phyloP scores from a whole-genome alignment of 139 green algal genomes.

The Chlamydomonas incerta region DNA sequence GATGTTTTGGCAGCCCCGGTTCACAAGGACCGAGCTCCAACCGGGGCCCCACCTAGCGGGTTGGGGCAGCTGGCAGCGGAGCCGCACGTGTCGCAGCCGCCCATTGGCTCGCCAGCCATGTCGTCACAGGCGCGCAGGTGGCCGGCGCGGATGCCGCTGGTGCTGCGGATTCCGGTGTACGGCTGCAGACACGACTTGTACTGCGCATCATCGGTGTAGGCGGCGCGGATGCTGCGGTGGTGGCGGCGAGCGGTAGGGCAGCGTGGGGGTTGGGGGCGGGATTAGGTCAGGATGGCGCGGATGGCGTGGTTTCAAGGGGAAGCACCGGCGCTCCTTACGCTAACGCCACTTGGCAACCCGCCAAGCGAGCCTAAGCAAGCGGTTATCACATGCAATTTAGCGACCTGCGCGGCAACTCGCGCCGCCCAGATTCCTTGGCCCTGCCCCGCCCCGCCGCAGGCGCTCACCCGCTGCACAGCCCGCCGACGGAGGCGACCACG shows the following conservation, averaged over 20 bases:
- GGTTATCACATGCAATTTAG: no score
- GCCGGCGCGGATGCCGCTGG: not conserved
- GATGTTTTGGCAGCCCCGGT: no score
- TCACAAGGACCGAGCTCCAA: no score
- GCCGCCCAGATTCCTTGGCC: no score
- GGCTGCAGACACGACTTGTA: slow-evolving; percentile 11
- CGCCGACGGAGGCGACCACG: not conserved
- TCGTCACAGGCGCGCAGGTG: not conserved
- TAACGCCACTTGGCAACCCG: no score
- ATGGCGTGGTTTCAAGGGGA: no score
- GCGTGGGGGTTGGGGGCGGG: not conserved
- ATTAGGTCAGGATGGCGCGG: no score
- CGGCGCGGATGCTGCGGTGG: not conserved
- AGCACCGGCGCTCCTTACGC: not conserved
- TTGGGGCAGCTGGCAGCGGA: not conserved
- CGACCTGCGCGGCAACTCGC: no score
- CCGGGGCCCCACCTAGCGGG: not conserved
- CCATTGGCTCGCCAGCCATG: slow-evolving; percentile 11
- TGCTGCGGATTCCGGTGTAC: not conserved
- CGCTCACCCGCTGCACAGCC: not conserved
- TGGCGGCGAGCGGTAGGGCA: not conserved
- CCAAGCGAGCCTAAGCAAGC: no score
- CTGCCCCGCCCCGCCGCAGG: not conserved
- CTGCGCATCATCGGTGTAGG: not conserved
- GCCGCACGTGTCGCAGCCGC: slow-evolving; percentile 1